A percentile compares a stretch with the other conserved stretches of the same genome.
These are phyloP conservation scores for Paramecium sexaurelia DNA, from an alignment of 73 alveolate species.

Conservation along the genomic window DNA sequence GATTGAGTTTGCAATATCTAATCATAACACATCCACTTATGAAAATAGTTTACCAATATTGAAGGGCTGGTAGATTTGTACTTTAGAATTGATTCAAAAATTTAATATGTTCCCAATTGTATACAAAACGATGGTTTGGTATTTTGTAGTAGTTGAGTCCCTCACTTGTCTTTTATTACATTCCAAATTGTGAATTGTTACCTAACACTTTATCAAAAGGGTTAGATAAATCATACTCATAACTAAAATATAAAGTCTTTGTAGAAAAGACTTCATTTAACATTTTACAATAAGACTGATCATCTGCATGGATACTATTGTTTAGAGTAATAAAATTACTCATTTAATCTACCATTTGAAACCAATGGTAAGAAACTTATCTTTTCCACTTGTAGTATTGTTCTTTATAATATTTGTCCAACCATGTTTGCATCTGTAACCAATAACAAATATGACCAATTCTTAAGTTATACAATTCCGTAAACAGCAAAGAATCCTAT, in stretches of 20 bases:
- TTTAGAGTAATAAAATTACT: neutral
- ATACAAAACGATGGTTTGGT: conserved; percentile 13
- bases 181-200: neutral
- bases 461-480: conserved; percentile 11
- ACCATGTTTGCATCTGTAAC: conserved; percentile 53
- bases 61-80: neutral
- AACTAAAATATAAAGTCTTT: conserved; percentile 57
- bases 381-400: conserved; percentile 43
- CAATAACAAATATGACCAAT: conserved; percentile 45
- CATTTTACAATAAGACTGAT: conserved; percentile 43
- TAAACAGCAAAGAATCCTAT: conserved; percentile 60
- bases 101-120: conserved; percentile 4
- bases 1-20: neutral
- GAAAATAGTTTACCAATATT: conserved; percentile 42
- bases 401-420: conserved; percentile 54
- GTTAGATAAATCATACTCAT: conserved; percentile 66
- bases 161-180: neutral
- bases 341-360: neutral
- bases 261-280: conserved; percentile 28
- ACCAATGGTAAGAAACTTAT: conserved; percentile 30
- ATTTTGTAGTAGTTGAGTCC: conserved; percentile 10
- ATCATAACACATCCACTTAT: conserved; percentile 48
- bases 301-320: conserved; percentile 42
- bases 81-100: conserved; percentile 7
- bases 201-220: conserved; percentile 33